Evolutionary conservation across 805 yeast genomes (phyloP).

Genomic region (Suhomyces tanzawaensis): DNA sequence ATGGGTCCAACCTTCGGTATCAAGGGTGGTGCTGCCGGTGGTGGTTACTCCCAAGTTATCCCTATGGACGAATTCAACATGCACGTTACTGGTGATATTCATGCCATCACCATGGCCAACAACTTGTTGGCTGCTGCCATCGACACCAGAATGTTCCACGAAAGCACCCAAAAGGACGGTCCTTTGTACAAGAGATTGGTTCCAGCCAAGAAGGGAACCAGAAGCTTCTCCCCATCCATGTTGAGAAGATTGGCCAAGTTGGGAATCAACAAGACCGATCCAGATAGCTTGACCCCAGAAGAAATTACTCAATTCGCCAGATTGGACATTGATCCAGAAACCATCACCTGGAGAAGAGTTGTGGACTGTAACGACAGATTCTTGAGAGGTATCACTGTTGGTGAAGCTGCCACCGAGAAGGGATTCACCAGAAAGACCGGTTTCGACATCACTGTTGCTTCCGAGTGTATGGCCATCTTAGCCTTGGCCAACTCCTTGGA

Average conservation of each 20-base stretch:
- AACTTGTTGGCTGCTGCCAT: constrained; percentile 94
- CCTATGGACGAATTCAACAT: constrained; percentile 99
- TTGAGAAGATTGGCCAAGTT: constrained; percentile 69
- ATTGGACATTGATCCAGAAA: constrained; percentile 83
- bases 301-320: constrained; percentile 76
- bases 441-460: constrained; percentile 94
- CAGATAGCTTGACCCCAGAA: constrained; percentile 74
- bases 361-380: constrained; percentile 93
- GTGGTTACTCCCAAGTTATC: constrained; percentile 95
- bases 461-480: constrained; percentile 93
- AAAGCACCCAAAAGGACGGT: constrained; percentile 76
- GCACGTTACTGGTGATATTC: constrained; percentile 97
- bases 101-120: constrained; percentile 92
- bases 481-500: constrained; percentile 75
- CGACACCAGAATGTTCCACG: constrained; percentile 97
- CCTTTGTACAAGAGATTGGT: constrained; percentile 81
- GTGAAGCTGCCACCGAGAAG: constrained; percentile 91
- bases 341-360: constrained; percentile 90
- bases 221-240: constrained; percentile 80
- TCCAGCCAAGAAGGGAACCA: constrained; percentile 77
- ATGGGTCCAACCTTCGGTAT: constrained; percentile 99
- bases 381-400: constrained; percentile 83
- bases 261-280: constrained; percentile 79
- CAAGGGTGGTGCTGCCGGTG: constrained; percentile 99
- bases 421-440: constrained; percentile 84